Evolutionary conservation across 306 rosid genomes (phyloP).

Genomic region (Glycine tomentella): DNA sequence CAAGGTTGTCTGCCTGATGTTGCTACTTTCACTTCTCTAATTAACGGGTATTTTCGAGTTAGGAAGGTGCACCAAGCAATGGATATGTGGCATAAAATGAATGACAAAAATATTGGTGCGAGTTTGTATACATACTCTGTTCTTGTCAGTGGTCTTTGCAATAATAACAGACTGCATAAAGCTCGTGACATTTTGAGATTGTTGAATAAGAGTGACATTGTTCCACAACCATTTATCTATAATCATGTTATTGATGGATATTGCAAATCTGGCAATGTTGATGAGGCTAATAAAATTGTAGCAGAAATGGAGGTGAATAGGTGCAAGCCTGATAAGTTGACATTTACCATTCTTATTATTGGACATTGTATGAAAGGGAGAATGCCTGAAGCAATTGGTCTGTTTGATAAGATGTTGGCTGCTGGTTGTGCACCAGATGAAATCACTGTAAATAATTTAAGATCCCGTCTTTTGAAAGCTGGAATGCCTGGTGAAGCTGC

Average conservation of each 20-base stretch:
- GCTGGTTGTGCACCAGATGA: constrained; percentile 25
- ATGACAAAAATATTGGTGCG: neutral
- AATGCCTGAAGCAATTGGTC: constrained; percentile 3
- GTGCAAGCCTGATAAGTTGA: constrained; percentile 28
- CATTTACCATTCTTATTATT: constrained; percentile 29
- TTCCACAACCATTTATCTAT: constrained; percentile 19
- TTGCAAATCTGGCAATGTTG: constrained; percentile 17
- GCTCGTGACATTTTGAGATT: constrained; percentile 17
- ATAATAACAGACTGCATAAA: neutral
- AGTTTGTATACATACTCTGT: constrained; percentile 19
- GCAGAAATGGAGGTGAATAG: constrained; percentile 18
- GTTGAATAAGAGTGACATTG: constrained; percentile 8
- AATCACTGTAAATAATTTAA: constrained; percentile 3
- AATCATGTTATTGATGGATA: constrained; percentile 30
- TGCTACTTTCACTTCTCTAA: constrained; percentile 22
- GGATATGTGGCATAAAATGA: constrained; percentile 24
- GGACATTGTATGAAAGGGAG: constrained; percentile 37
- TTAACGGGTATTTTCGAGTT: constrained; percentile 17
- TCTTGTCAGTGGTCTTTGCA: constrained; percentile 26
- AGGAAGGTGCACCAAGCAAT: constrained; percentile 1
- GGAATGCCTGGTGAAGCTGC: constrained; percentile 23
- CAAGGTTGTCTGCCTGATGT: constrained; percentile 14
- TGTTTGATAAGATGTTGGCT: constrained; percentile 21
- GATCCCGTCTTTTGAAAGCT: constrained; percentile 10
- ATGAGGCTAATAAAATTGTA: constrained; percentile 13